A percentile compares a stretch with the other conserved stretches of the same genome.
phyloP scores from a whole-genome alignment of 345 rosid species.

The Turritis glabra region DNA sequence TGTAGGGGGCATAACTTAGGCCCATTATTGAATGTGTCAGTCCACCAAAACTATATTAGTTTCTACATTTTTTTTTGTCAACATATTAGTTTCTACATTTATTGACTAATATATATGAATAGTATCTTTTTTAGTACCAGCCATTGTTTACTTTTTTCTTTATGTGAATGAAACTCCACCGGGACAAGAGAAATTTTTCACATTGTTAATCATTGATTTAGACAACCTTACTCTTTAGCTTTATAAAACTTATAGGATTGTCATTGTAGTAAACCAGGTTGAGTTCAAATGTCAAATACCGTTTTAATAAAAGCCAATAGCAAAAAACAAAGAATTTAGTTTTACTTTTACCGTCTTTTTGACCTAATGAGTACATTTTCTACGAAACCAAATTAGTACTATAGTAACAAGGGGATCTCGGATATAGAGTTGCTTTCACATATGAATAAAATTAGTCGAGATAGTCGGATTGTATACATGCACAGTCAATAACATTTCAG shows the following conservation, averaged over 20 bases:
- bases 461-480: no score
- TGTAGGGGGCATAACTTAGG: neutral
- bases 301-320: neutral
- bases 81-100: neutral
- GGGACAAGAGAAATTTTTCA: neutral
- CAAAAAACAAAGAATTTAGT: neutral
- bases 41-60: neutral
- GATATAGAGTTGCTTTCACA: no score
- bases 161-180: neutral
- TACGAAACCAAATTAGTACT: no score
- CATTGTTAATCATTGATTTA: constrained; percentile 6
- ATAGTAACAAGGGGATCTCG: no score
- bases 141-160: no score
- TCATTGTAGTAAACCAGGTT: neutral
- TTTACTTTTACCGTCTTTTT: no score
- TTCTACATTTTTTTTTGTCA: no score
- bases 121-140: no score
- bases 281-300: constrained; percentile 11
- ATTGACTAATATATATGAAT: no score
- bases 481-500: no score
- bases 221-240: neutral
- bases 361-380: no score
- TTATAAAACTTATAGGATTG: neutral
- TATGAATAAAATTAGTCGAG: no score
- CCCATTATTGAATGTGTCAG: neutral